Evolutionary conservation across 2,329 filamentous ascomycete species (phyloP).

Genomic region (Penicillium sp.): DNA sequence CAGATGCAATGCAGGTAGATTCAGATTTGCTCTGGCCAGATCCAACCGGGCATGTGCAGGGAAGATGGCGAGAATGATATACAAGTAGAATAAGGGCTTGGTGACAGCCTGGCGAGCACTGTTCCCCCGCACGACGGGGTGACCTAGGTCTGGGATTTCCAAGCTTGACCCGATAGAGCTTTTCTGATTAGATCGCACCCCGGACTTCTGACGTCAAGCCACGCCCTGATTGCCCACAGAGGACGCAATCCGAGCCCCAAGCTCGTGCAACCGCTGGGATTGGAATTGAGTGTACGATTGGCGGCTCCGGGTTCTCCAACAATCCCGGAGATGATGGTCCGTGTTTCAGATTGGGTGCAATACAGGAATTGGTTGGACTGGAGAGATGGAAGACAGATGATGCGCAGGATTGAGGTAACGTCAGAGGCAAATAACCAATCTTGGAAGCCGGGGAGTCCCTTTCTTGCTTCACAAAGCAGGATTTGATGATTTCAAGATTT

Average conservation of each 20-base stretch:
- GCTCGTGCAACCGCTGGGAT: slow-evolving; percentile 14
- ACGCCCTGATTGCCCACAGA: slow-evolving; percentile 14
- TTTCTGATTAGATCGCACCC: slow-evolving; percentile 17
- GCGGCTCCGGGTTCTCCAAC: slow-evolving; percentile 12
- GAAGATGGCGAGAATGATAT: slow-evolving; percentile 5
- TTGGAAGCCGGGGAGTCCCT: not conserved
- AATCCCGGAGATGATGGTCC: slow-evolving; percentile 16
- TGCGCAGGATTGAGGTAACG: slow-evolving; percentile 7
- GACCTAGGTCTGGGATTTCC: slow-evolving; percentile 5
- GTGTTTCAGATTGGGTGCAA: slow-evolving; percentile 22
- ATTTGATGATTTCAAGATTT: slow-evolving; percentile 2
- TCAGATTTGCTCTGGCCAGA: slow-evolving; percentile 9
- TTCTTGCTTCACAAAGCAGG: not conserved
- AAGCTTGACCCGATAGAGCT: not conserved
- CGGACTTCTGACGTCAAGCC: slow-evolving; percentile 20
- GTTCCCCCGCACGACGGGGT: slow-evolving; percentile 5
- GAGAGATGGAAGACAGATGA: slow-evolving; percentile 5
- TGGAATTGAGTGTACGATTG: slow-evolving; percentile 18
- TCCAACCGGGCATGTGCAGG: slow-evolving; percentile 2
- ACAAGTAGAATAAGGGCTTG: slow-evolving; percentile 5
- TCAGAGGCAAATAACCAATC: slow-evolving; percentile 4
- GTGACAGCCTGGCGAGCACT: slow-evolving; percentile 3
- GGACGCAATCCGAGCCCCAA: slow-evolving; percentile 19
- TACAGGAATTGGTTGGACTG: slow-evolving; percentile 16
- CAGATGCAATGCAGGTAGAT: slow-evolving; percentile 8